Evolutionary conservation across 1,284 basidiomycete species (phyloP).

Genomic region (Ceratobasidium sp.): DNA sequence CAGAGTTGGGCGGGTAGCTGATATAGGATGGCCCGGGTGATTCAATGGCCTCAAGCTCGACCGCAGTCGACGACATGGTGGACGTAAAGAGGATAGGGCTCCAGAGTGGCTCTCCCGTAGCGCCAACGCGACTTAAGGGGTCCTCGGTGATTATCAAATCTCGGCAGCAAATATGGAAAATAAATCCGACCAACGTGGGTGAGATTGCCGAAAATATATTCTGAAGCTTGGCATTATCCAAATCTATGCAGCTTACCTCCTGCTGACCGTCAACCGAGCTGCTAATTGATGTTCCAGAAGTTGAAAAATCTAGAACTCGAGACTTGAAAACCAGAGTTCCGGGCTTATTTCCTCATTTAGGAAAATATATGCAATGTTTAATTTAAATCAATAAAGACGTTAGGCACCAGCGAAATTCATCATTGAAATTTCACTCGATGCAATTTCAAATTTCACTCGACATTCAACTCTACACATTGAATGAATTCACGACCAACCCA

Average conservation of each 20-base stretch:
- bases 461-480: too few relatives aligned
- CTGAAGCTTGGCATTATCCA: not conserved
- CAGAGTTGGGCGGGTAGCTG: not conserved
- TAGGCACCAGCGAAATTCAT: too few relatives aligned
- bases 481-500: too few relatives aligned
- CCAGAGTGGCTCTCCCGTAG: not conserved
- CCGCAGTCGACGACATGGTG: constrained; percentile 19
- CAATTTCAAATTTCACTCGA: too few relatives aligned
- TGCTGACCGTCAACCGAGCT: not conserved
- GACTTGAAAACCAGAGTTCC: too few relatives aligned
- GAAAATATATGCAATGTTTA: not conserved
- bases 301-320: too few relatives aligned
- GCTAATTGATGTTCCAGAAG: too few relatives aligned
- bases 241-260: not conserved
- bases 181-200: constrained; percentile 14
- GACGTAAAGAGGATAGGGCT: not conserved
- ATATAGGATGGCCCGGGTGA: constrained; percentile 22
- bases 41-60: constrained; percentile 19
- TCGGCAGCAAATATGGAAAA: not conserved
- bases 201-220: not conserved
- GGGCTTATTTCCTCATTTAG: too few relatives aligned
- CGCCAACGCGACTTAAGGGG: not conserved
- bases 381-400: not conserved
- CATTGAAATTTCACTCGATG: too few relatives aligned
- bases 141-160: constrained; percentile 7